Evolutionary conservation across 2,329 filamentous ascomycete species (phyloP).

Genomic region (Berkeleyomyces basicola): DNA sequence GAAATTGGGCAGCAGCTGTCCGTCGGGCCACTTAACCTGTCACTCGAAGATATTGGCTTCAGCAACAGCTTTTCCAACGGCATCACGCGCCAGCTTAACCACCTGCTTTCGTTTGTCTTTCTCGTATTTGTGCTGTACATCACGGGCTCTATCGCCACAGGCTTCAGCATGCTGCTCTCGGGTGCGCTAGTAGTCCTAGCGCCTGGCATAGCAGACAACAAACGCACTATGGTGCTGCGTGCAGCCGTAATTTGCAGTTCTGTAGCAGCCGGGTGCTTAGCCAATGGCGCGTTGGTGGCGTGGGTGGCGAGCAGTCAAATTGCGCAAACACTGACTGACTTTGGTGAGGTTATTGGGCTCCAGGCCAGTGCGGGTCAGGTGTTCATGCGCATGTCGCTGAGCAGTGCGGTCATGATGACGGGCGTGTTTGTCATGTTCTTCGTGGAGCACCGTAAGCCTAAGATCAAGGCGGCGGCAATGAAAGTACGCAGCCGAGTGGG

Average conservation of each 20-base stretch:
- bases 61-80: constrained; percentile 19
- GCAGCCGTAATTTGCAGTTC: constrained; percentile 25
- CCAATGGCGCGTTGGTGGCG: no score
- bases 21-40: constrained; percentile 28
- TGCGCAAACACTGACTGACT: constrained; percentile 26
- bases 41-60: constrained; percentile 29
- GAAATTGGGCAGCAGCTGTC: constrained; percentile 30
- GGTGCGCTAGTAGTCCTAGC: constrained; percentile 13
- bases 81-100: constrained; percentile 31
- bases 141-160: constrained; percentile 27
- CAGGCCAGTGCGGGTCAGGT: constrained; percentile 26
- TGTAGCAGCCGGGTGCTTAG: no score
- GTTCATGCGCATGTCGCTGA: constrained; percentile 31
- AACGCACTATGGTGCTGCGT: neutral
- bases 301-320: constrained; percentile 27
- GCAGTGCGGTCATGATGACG: constrained; percentile 28
- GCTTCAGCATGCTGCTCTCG: constrained; percentile 23
- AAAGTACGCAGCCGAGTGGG: constrained; percentile 19
- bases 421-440: constrained; percentile 17
- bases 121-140: constrained; percentile 33
- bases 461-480: constrained; percentile 14
- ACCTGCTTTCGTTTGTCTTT: constrained; percentile 33
- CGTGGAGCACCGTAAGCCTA: constrained; percentile 15
- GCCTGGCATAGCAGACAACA: neutral
- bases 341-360: constrained; percentile 29